Base-by-base conservation (phyloP, 148 eudicot species). In the Cornus florida region DNA sequence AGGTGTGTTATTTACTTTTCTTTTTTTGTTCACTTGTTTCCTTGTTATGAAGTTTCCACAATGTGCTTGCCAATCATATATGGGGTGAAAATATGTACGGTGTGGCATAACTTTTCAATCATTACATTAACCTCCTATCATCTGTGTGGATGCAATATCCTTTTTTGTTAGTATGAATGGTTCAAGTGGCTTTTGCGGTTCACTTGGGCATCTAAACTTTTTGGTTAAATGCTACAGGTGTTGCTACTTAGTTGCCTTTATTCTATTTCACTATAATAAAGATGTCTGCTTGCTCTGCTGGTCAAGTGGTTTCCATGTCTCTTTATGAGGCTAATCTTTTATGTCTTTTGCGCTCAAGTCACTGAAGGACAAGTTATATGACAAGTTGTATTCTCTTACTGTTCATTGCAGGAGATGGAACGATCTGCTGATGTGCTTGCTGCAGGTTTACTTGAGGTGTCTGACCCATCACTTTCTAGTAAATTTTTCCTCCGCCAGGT, bases 381-480 rank as follows among this genome's bases (percentile, higher is more conserved):
- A 28, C 28, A 28, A 28, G 28, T 43, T 33, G 14, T 57, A 77
- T 23, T 69, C 33, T 22, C 35, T 0, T 38, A 10, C n/a, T 11
- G 48, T 7, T 65, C 5, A 75, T 76, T 82, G 81, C 90, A 94
- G 99, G 99, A 96, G 83, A 96, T 96, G 99, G 95, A 93, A 86
- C 83, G 98, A 41, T 96, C 98, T 23, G 93, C 99, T 82, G 99
- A 96, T 94, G 93, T 96, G 81, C 97, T 94, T 81, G 98, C 99
- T 78, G 99, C 98, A 10, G 99, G 99, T 80, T 84, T 96, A 79
- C 91, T 96, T 69, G 99, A 96, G 84, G 87, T 94, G 85, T 90
- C 99, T 65, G 97, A 94, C 74, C 99, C 99, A n/a, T 77, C 91
- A 75, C 99, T 96, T 76, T 91, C 97, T 43, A 90, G 89, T 86